Percentiles rank a stretch among this genome's conserved stretches.
These are phyloP conservation scores for Pseudoperonospora humuli DNA, from an alignment of 352 stramenopile species.

Conservation along the genomic window DNA sequence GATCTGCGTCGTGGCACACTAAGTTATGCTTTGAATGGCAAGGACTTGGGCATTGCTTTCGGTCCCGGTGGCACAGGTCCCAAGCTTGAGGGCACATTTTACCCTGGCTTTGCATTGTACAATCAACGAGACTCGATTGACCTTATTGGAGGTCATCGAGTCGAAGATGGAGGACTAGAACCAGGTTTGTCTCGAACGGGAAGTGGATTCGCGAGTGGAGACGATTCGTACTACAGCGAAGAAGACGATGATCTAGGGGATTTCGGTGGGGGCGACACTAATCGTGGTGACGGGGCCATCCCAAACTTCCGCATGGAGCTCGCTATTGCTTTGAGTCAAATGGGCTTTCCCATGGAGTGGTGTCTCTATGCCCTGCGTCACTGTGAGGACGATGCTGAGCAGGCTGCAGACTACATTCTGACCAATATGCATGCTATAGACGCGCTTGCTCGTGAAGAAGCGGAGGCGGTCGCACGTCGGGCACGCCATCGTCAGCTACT, in stretches of 20 bases:
- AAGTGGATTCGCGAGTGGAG: constrained; percentile 28
- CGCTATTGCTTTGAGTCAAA: constrained; percentile 67
- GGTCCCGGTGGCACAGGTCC: constrained; percentile 75
- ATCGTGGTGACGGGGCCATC: constrained; percentile 27
- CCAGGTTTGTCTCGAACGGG: constrained; percentile 22
- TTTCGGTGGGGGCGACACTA: constrained; percentile 20
- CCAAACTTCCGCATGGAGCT: constrained; percentile 84
- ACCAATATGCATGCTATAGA: constrained; percentile 83
- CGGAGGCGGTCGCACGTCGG: constrained; percentile 41
- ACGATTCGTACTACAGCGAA: constrained; percentile 79
- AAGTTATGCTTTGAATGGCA: constrained; percentile 84
- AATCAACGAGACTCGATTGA: constrained; percentile 85
- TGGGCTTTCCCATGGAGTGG: constrained; percentile 86
- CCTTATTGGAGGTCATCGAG: constrained; percentile 72
- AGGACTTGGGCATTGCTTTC: constrained; percentile 85
- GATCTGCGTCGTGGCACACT: constrained; percentile 78
- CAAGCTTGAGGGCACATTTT: constrained; percentile 83
- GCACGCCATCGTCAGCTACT: constrained; percentile 40
- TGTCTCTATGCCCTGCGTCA: constrained; percentile 76
- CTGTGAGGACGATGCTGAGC: constrained; percentile 77
- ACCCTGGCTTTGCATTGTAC: constrained; percentile 80
- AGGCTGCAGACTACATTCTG: constrained; percentile 78
- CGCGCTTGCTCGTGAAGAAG: constrained; percentile 64
- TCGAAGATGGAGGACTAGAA: constrained; percentile 52
- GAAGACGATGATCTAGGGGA: constrained; percentile 62